Evolutionary conservation across 2,329 filamentous ascomycete genomes (phyloP), one percentile per base, ranked within the genome.

Genomic region (Trichoderma harzianum): DNA sequence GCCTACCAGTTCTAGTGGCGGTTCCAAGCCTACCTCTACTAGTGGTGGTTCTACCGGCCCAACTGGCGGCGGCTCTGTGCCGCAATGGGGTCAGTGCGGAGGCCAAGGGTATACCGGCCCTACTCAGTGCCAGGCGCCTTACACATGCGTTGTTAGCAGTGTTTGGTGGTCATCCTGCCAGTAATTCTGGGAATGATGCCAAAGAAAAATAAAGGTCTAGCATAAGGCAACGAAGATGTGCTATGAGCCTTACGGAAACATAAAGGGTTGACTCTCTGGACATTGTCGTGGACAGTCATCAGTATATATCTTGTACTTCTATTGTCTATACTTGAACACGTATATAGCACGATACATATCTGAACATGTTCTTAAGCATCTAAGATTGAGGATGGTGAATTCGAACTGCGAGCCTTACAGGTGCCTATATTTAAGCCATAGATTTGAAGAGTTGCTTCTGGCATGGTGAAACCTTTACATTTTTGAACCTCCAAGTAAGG

Each of bases 31-130:
- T 51, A 51, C 43, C 8, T 57, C 69, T 57, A 32, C 70, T 5
- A 63, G 61, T 43, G 36, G 61, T 24, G 21, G 58, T 61, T 63
- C 68, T 47, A 63, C 68, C 12, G 39, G 53, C 39, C 63, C 76
- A 34, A 69, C 70, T 11, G 73, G 71, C 11, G 64, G 43, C 55
- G 66, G 66, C 1, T 61, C 63, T 66, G 72, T 76, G 14, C 74
- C 75, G 11, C 75, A 76, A 61, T 77, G 76, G 72, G 75, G 73
- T 18, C 76, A 78, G 65, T 77, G 76, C n/a, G 76, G 76, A 18
- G 76, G 76, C n/a, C 26, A 74, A 30, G 75, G 74, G 8, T 77
- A 73, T 43, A 74, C 68, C 10, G 76, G 76, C 1, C 71, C 76
- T 34, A 77, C 76, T 0, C 72, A 70, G 24, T 77, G 76, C 62